phyloP scores from a whole-genome alignment of 495 filamentous ascomycete genomes.

The Cryomyces antarcticus region DNA sequence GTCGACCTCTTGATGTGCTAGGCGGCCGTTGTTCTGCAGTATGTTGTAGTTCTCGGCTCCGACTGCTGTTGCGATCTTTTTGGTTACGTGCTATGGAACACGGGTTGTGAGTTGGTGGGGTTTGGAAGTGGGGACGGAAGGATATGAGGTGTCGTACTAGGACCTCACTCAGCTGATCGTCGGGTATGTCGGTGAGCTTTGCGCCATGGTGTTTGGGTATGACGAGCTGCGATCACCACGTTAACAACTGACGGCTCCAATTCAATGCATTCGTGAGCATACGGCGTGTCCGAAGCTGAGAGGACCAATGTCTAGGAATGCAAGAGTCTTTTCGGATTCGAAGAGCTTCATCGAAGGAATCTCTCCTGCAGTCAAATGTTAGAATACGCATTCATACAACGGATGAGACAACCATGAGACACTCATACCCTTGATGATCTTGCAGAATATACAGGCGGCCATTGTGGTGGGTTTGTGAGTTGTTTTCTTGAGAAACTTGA shows the following conservation, averaged over 20 bases:
- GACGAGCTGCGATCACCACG: constrained; percentile 43
- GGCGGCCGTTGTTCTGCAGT: constrained; percentile 83
- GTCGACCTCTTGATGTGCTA: constrained; percentile 87
- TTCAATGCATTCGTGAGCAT: neutral
- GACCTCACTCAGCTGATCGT: constrained; percentile 67
- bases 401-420: neutral
- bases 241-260: neutral
- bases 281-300: constrained; percentile 52
- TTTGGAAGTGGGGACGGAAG: neutral
- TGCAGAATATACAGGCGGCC: constrained; percentile 89
- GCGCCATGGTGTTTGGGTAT: constrained; percentile 92
- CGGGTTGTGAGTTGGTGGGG: neutral
- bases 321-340: constrained; percentile 79
- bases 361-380: constrained; percentile 36
- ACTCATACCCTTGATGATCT: constrained; percentile 75
- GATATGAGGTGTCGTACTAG: constrained; percentile 31
- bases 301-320: constrained; percentile 92
- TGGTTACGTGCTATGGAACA: constrained; percentile 50
- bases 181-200: constrained; percentile 84
- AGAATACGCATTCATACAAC: neutral
- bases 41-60: constrained; percentile 76
- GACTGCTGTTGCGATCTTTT: constrained; percentile 61
- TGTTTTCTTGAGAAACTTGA: neutral
- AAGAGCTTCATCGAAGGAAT: constrained; percentile 92
- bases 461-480: constrained; percentile 6